Evolutionary conservation across 331 rosid species (phyloP).

Genomic region (Stylosanthes scabra): DNA sequence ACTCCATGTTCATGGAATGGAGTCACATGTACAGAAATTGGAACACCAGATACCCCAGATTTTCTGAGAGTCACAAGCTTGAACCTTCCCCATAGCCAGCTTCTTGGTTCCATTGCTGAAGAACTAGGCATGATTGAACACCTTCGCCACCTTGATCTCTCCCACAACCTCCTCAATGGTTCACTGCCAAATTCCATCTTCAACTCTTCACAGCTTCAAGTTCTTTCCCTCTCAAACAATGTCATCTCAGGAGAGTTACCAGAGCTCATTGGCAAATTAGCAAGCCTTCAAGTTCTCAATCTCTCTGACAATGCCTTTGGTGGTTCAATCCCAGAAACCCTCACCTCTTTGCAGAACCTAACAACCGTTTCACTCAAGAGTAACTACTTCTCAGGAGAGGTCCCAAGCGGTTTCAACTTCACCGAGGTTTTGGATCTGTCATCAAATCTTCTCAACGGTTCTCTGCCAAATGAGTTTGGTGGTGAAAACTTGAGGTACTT

Average conservation of each 20-base stretch:
- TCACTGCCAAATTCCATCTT: slow-evolving; percentile 72
- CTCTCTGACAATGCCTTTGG: slow-evolving; percentile 85
- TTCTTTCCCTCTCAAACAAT: slow-evolving; percentile 75
- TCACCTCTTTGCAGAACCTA: slow-evolving; percentile 60
- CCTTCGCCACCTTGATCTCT: slow-evolving; percentile 82
- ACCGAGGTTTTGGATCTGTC: slow-evolving; percentile 83
- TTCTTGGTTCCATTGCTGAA: slow-evolving; percentile 77
- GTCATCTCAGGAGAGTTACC: slow-evolving; percentile 80
- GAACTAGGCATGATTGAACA: slow-evolving; percentile 66
- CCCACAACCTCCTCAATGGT: slow-evolving; percentile 83
- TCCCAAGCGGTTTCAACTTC: slow-evolving; percentile 59
- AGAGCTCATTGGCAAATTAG: slow-evolving; percentile 51
- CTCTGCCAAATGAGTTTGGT: slow-evolving; percentile 67
- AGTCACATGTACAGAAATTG: slow-evolving; percentile 70
- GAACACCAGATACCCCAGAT: slow-evolving; percentile 48
- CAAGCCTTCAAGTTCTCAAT: slow-evolving; percentile 68
- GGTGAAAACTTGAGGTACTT: slow-evolving; percentile 63
- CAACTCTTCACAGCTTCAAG: slow-evolving; percentile 78
- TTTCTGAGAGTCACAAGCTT: slow-evolving; percentile 73
- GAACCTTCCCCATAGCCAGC: slow-evolving; percentile 66
- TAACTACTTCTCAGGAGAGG: slow-evolving; percentile 70
- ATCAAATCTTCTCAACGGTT: slow-evolving; percentile 75
- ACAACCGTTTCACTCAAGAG: slow-evolving; percentile 67
- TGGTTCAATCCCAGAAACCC: slow-evolving; percentile 66
- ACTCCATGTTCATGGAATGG: slow-evolving; percentile 95